A percentile compares a stretch with the other conserved stretches of the same genome.
These are phyloP conservation scores for Plectranthus barbatus DNA, from an alignment of 257 asterid genomes.

Conservation along the genomic window DNA sequence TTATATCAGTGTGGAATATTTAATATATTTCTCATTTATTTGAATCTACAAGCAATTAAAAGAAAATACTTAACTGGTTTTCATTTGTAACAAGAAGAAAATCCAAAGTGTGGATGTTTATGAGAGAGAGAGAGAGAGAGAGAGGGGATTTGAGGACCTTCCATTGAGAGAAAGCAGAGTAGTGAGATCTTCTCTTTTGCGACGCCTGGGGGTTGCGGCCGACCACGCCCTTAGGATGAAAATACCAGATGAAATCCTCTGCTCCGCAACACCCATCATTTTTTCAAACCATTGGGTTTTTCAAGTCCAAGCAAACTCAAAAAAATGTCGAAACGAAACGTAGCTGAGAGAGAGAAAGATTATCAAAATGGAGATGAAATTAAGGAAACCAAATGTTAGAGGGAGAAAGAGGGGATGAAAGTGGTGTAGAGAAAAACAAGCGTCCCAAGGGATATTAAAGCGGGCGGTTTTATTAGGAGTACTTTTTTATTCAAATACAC, in stretches of 20 bases:
- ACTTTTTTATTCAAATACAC: too few relatives aligned
- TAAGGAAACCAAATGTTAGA: background rate
- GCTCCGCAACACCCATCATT: too few relatives aligned
- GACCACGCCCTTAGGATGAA: background rate
- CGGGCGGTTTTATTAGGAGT: conserved; percentile 18
- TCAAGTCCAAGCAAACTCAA: background rate
- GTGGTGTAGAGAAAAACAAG: background rate
- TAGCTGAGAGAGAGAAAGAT: background rate
- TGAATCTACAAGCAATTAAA: too few relatives aligned
- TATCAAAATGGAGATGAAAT: background rate
- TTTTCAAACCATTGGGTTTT: background rate
- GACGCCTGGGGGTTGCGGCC: background rate
- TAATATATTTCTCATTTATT: too few relatives aligned
- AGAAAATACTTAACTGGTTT: background rate
- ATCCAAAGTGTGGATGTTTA: too few relatives aligned
- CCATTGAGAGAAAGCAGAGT: conserved; percentile 50
- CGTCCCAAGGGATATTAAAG: conserved; percentile 17
- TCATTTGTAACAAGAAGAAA: background rate
- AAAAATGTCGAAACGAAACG: background rate
- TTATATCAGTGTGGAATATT: too few relatives aligned
- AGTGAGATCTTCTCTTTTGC: conserved; percentile 46
- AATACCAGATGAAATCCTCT: background rate
- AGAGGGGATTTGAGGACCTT: conserved; percentile 33
- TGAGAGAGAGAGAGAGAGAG: background rate
- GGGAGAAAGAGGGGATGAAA: background rate